Base-by-base conservation (phyloP, 345 rosid genomes). In the Populus tremula region DNA sequence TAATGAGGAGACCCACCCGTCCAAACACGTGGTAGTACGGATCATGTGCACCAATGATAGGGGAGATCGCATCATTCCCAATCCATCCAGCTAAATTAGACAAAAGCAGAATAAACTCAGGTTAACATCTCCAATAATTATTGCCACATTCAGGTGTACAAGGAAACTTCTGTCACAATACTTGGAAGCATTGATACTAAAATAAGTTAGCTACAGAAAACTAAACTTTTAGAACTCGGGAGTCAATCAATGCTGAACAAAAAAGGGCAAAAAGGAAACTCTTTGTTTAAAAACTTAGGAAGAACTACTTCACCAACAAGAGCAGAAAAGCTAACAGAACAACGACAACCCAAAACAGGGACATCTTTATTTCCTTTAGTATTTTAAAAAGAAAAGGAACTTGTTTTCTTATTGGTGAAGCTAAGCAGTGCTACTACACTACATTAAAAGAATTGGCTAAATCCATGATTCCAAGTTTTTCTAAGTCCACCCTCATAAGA, bases 21-120 rank as follows among this genome's bases (percentile, higher is more conserved):
- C 92, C 98, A 84, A 64, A 91, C 53, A 88, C 88, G 68, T 73
- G 96, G 85, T 87, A 84, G 82, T 93, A 95, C 10, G 96, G 93
- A 85, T 95, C 98, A 80, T 89, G 96, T 74, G 77, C 87, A 71
- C 98, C 99, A 43, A 92, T 93, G 80, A 95, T 87, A 33, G 99
- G 97, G 45, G 98, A 85, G 78, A 95, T 88, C 67, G 94, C 97
- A 88, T 91, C 94, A 71, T 92, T 87, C 73, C 98, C 97, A 33
- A 95, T 88, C 99, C 99, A 95, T 82, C 99, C 97, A 88, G 98
- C 99, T 95, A 84, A 81, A 86, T 45, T 11, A 35, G 23, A 33
- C 21, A 27, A 18, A 12, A 53, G 59, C 9, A 53, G 2, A 71
- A 33, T 18, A 38, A 66, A 59, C 62, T 81, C 65, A 85, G 75